Conservation (phyloP, 129 eudicot species). For the Flaveria linearis region DNA sequence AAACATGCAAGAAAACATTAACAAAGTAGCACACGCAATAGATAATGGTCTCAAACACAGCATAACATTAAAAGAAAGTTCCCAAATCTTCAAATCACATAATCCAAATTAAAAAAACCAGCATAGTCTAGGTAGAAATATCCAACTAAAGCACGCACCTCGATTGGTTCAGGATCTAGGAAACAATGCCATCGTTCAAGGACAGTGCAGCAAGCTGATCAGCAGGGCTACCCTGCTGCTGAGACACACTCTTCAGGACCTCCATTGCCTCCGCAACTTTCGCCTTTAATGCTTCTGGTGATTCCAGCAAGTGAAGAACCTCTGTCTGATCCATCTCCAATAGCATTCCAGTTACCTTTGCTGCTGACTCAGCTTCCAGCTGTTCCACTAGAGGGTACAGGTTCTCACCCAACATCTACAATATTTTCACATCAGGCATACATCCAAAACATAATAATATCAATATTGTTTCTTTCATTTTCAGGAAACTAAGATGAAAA, state of each 20-base stretch:
- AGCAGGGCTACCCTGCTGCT: slow-evolving; percentile 61
- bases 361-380: slow-evolving; percentile 74
- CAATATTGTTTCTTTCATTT: not conserved
- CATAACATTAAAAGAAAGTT: not conserved
- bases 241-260: slow-evolving; percentile 60
- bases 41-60: not conserved
- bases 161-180: slow-evolving; percentile 3
- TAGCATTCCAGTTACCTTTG: slow-evolving; percentile 97
- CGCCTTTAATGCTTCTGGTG: slow-evolving; percentile 71
- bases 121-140: not conserved
- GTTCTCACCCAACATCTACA: slow-evolving; percentile 84
- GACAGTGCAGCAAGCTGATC: slow-evolving; percentile 68
- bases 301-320: slow-evolving; percentile 74
- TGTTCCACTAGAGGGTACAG: slow-evolving; percentile 79
- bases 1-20: not conserved
- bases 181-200: slow-evolving; percentile 52
- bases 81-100: slow-evolving; percentile 1
- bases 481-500: not conserved
- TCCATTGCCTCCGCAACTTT: slow-evolving; percentile 89
- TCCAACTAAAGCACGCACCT: not conserved
- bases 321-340: slow-evolving; percentile 85
- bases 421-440: not conserved
- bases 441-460: not conserved
- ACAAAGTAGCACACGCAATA: not conserved
- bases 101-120: slow-evolving; percentile 16